These are phyloP conservation scores for Saturnispora ahearnii DNA, from an alignment of 805 yeast species.

Conservation along the genomic window DNA sequence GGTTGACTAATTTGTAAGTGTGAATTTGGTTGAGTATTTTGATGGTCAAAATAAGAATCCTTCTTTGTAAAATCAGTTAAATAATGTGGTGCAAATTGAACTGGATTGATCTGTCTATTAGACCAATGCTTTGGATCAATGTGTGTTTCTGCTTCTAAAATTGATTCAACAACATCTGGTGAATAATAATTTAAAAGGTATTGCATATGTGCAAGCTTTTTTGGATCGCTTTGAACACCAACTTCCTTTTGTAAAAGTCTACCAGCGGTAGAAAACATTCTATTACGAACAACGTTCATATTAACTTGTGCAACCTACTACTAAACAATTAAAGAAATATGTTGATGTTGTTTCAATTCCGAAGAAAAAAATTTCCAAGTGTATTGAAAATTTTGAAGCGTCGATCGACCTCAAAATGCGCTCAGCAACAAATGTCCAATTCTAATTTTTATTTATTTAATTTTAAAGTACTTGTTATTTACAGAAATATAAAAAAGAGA, in stretches of 20 bases:
- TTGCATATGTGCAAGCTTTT: constrained; percentile 37
- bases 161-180: constrained; percentile 71
- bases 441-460: neutral
- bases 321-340: neutral
- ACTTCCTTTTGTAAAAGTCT: constrained; percentile 10
- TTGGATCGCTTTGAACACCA: constrained; percentile 15
- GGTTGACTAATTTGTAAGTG: constrained; percentile 22
- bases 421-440: neutral
- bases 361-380: neutral
- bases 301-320: neutral
- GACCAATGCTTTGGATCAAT: constrained; percentile 57
- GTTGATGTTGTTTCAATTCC: neutral
- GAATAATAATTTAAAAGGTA: constrained; percentile 69
- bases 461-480: neutral
- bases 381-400: neutral
- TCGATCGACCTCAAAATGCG: neutral
- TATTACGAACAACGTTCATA: neutral
- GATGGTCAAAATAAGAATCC: constrained; percentile 71
- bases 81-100: constrained; percentile 60
- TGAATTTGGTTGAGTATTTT: constrained; percentile 22
- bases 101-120: constrained; percentile 33
- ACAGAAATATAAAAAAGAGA: neutral
- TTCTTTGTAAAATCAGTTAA: constrained; percentile 59
- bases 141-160: constrained; percentile 68
- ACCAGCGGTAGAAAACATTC: constrained; percentile 13